Evolutionary conservation across 2,329 filamentous ascomycete species (phyloP).

Genomic region (Trichoderma atrobrunneum): DNA sequence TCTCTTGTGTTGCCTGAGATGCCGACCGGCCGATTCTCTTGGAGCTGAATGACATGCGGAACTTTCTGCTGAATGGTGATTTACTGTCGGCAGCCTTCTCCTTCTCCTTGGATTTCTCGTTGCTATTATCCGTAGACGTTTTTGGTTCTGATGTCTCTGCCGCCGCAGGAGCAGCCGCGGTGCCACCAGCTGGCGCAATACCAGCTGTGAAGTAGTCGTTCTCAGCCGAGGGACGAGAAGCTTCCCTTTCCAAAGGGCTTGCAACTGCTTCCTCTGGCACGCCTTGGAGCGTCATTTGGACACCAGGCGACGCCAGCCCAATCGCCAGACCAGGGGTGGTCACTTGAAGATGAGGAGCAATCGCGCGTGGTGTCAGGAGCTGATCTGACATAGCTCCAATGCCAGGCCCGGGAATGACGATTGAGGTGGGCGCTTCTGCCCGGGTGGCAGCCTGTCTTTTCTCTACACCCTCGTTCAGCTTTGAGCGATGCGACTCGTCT

Average conservation of each 20-base stretch:
- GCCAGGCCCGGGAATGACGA: constrained; percentile 41
- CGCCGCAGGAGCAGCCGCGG: background rate
- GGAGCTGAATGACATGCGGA: constrained; percentile 76
- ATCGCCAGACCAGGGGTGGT: constrained; percentile 76
- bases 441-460: constrained; percentile 56
- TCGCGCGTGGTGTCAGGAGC: constrained; percentile 61
- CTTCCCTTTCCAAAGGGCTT: constrained; percentile 54
- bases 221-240: constrained; percentile 61
- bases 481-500: constrained; percentile 70
- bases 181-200: constrained; percentile 47
- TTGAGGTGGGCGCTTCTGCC: constrained; percentile 59
- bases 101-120: constrained; percentile 49
- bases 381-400: constrained; percentile 44
- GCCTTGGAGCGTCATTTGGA: constrained; percentile 40
- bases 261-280: constrained; percentile 47
- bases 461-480: constrained; percentile 61
- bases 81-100: constrained; percentile 54
- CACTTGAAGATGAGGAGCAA: constrained; percentile 59
- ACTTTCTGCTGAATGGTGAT: constrained; percentile 77
- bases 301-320: constrained; percentile 67
- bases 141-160: constrained; percentile 41
- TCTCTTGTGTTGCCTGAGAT: constrained; percentile 60
- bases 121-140: constrained; percentile 46
- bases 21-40: constrained; percentile 77
- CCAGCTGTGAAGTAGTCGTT: constrained; percentile 76